Conservation (phyloP, 2,329 filamentous ascomycete species). For the Penicillium sp. region DNA sequence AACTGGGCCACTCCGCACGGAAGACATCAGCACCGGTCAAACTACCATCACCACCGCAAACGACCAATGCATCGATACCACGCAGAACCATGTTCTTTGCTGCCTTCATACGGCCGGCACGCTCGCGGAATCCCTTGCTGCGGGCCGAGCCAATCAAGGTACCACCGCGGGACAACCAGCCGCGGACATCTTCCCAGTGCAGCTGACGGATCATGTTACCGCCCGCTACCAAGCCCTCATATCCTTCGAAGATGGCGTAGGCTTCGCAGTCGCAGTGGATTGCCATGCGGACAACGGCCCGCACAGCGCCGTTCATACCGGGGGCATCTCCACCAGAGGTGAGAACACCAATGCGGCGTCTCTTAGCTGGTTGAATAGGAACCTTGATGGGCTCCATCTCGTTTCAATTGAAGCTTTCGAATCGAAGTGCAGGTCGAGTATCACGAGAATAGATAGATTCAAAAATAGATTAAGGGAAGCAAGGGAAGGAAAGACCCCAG, state of each 20-base stretch:
- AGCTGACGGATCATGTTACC: constrained; percentile 83
- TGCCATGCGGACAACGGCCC: constrained; percentile 85
- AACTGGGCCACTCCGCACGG: constrained; percentile 82
- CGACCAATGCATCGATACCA: constrained; percentile 92
- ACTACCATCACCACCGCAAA: constrained; percentile 95
- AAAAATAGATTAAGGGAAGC: no score
- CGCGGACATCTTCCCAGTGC: constrained; percentile 89
- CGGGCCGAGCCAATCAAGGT: constrained; percentile 94
- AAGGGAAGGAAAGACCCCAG: constrained; percentile 1
- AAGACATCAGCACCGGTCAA: constrained; percentile 95
- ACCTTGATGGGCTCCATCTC: constrained; percentile 26
- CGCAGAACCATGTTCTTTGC: constrained; percentile 92
- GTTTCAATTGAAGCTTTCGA: constrained; percentile 14
- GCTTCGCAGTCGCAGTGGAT: constrained; percentile 78
- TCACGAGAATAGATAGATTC: constrained; percentile 10
- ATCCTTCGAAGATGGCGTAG: constrained; percentile 85
- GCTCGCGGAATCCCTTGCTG: constrained; percentile 88
- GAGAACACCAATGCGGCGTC: constrained; percentile 77
- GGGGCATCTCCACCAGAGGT: constrained; percentile 92
- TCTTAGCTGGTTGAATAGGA: constrained; percentile 44
- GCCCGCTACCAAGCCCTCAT: constrained; percentile 88
- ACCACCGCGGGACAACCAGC: constrained; percentile 88
- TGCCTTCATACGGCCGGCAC: constrained; percentile 73
- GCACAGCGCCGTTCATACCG: constrained; percentile 89
- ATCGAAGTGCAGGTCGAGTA: constrained; percentile 11